Conservation (phyloP, 129 eudicot species). For the Ambrosia trifida region DNA sequence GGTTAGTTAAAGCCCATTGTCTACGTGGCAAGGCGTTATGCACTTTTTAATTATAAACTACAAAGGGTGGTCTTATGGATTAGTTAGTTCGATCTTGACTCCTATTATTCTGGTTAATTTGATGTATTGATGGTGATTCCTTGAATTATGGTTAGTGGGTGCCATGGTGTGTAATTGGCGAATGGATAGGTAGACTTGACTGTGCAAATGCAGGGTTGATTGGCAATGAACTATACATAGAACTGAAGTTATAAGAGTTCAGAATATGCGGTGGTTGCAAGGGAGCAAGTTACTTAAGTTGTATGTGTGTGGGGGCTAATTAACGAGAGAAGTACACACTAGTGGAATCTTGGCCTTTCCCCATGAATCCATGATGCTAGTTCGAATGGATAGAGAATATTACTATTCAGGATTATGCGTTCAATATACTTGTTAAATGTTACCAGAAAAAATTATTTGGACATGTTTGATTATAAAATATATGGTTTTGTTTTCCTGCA, state of each 20-base stretch:
- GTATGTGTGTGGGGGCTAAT: not conserved
- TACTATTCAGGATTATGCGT: not conserved
- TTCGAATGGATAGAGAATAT: not conserved
- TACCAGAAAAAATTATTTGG: not conserved
- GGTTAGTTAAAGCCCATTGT: too few species aligned
- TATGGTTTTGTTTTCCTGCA: not conserved
- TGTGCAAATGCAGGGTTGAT: not conserved
- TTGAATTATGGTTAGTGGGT: not conserved
- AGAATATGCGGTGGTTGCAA: not conserved
- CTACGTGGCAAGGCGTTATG: too few species aligned
- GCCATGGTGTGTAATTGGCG: not conserved
- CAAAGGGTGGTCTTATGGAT: too few species aligned
- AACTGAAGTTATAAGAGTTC: not conserved
- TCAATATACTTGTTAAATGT: not conserved
- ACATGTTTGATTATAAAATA: not conserved
- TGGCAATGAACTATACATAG: not conserved
- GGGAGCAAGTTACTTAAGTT: not conserved
- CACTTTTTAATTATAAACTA: too few species aligned
- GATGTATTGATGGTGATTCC: not conserved
- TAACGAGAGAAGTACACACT: not conserved
- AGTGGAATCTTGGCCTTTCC: not conserved
- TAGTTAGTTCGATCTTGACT: not conserved
- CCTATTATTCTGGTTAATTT: not conserved
- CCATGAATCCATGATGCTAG: conserved; percentile 4
- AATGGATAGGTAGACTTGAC: conserved; percentile 1